phyloP scores from a whole-genome alignment of 345 rosid species.

The Hibiscus mutabilis region DNA sequence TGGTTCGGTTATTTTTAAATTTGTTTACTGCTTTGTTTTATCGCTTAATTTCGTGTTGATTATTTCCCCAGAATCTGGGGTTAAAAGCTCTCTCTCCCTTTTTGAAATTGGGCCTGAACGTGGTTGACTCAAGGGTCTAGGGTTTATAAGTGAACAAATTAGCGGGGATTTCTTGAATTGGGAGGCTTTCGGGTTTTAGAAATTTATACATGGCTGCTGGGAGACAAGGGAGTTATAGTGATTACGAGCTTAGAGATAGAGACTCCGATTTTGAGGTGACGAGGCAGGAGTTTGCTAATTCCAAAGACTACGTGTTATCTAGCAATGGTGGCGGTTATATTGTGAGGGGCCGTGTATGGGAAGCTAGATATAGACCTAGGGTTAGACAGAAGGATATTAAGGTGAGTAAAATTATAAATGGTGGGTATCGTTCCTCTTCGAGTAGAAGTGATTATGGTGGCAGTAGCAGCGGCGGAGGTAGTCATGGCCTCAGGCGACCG shows the following conservation, averaged over 20 bases:
- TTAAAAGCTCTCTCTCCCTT: neutral
- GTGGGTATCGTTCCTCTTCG: constrained; percentile 42
- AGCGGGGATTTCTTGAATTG: constrained; percentile 16
- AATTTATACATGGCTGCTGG: constrained; percentile 68
- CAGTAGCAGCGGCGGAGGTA: constrained; percentile 28
- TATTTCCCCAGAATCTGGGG: constrained; percentile 10
- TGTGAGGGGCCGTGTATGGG: constrained; percentile 29
- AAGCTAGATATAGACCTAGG: constrained; percentile 31
- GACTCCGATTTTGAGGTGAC: constrained; percentile 48
- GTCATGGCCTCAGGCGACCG: constrained; percentile 30
- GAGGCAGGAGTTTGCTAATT: constrained; percentile 38
- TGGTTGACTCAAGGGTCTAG: constrained; percentile 15
- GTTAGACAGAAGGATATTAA: constrained; percentile 56
- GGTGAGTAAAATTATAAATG: constrained; percentile 57
- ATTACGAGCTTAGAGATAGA: constrained; percentile 51
- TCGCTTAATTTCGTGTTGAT: constrained; percentile 13
- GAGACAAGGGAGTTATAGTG: constrained; percentile 66
- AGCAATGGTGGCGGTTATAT: constrained; percentile 37
- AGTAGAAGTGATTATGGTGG: constrained; percentile 54
- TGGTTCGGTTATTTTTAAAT: neutral
- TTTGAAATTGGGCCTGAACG: constrained; percentile 11
- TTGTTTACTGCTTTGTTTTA: neutral
- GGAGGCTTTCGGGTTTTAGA: constrained; percentile 4
- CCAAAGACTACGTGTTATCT: constrained; percentile 37
- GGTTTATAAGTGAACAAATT: constrained; percentile 13